Evolutionary conservation across 2,329 filamentous ascomycete species (phyloP).

Genomic region (Trichoderma asperellum): DNA sequence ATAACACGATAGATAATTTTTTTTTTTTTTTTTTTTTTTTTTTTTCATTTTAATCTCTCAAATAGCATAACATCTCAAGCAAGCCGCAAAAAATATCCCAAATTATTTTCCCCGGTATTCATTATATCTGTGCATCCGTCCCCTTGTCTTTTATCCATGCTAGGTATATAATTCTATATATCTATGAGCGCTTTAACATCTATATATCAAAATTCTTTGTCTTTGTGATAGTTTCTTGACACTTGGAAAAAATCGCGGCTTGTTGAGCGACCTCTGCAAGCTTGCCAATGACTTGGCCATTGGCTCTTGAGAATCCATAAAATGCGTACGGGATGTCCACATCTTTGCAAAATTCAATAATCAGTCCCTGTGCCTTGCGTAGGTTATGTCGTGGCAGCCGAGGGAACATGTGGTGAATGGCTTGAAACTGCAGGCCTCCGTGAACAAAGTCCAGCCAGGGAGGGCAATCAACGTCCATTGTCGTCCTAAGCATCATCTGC

Average conservation of each 20-base stretch:
- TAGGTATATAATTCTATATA: neutral
- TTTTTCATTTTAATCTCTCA: neutral
- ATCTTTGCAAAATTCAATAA: slow-evolving; percentile 29
- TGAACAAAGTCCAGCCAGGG: slow-evolving; percentile 73
- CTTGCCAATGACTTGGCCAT: slow-evolving; percentile 29
- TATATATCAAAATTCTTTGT: neutral
- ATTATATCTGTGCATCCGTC: neutral
- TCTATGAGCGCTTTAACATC: neutral
- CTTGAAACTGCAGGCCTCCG: slow-evolving; percentile 74
- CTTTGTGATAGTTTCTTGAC: slow-evolving; percentile 16
- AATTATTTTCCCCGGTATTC: neutral
- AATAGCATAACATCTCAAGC: neutral
- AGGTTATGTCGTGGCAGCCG: slow-evolving; percentile 71
- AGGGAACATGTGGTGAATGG: slow-evolving; percentile 71
- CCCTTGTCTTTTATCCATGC: neutral
- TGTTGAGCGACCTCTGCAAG: slow-evolving; percentile 29
- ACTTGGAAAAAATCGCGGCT: slow-evolving; percentile 29
- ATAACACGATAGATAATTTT: neutral
- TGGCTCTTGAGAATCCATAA: slow-evolving; percentile 28
- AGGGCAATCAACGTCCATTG: slow-evolving; percentile 75
- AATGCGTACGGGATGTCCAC: slow-evolving; percentile 29
- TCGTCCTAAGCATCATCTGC: slow-evolving; percentile 71
- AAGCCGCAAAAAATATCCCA: neutral
- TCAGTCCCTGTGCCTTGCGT: slow-evolving; percentile 55
- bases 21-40: too few relatives aligned